Conservation (phyloP, 495 filamentous ascomycete genomes). For the Hapsidospora chrysogenum region DNA sequence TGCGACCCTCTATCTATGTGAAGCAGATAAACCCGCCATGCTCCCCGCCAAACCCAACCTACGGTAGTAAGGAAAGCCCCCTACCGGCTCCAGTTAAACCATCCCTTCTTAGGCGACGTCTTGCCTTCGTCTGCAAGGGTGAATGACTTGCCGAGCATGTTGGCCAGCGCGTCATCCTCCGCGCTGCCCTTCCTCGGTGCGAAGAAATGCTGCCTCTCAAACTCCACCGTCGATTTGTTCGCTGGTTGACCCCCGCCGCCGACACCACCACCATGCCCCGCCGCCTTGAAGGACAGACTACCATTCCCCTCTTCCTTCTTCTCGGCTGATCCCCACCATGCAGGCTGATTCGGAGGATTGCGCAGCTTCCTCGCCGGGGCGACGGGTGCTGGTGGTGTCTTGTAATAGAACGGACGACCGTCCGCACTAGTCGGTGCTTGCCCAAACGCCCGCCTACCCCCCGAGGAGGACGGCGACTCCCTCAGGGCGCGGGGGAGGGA, state of each 20-base stretch:
- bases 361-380: slow-evolving; percentile 45
- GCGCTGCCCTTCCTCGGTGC: neutral
- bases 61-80: no score
- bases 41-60: no score
- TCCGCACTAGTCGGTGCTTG: slow-evolving; percentile 28
- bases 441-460: slow-evolving; percentile 37
- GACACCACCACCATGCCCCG: no score
- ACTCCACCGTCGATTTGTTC: slow-evolving; percentile 1
- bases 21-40: no score
- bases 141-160: slow-evolving; percentile 1
- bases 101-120: no score
- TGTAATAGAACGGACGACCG: slow-evolving; percentile 33
- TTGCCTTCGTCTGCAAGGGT: neutral
- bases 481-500: slow-evolving; percentile 32
- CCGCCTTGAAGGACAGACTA: no score
- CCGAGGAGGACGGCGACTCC: slow-evolving; percentile 22
- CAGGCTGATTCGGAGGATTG: slow-evolving; percentile 29
- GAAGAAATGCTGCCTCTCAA: neutral
- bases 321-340: neutral
- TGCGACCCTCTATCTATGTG: no score
- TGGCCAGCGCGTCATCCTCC: neutral
- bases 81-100: no score
- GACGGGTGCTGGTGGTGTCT: slow-evolving; percentile 47
- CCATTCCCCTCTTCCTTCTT: neutral
- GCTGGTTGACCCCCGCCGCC: neutral